A percentile compares a stretch with the other conserved stretches of the same genome.
Evolutionary conservation across 2,329 filamentous ascomycete species (phyloP).

Genomic region (Claviceps digitariae): DNA sequence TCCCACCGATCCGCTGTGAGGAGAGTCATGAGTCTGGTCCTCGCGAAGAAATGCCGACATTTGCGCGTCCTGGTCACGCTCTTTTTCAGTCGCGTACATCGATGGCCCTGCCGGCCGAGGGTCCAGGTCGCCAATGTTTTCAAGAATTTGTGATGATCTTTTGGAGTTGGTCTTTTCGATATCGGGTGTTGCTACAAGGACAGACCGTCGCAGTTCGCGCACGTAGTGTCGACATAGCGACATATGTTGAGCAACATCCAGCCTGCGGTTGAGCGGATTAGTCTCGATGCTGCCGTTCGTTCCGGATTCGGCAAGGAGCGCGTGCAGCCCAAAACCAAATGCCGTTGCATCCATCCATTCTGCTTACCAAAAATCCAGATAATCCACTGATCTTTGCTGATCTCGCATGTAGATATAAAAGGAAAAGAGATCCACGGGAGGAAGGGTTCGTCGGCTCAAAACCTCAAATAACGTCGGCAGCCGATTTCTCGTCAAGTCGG

Average conservation of each 20-base stretch:
- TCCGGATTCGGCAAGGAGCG: background rate
- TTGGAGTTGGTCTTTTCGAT: constrained; percentile 70
- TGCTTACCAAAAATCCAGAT: constrained; percentile 89
- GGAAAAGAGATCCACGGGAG: constrained; percentile 91
- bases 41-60: constrained; percentile 81
- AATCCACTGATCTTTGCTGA: constrained; percentile 94
- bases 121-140: constrained; percentile 55
- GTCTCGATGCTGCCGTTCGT: background rate
- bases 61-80: constrained; percentile 71
- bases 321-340: background rate
- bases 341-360: background rate
- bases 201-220: constrained; percentile 81
- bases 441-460: constrained; percentile 80
- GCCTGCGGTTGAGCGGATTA: constrained; percentile 41
- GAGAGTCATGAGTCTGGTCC: constrained; percentile 43
- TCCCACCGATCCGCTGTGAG: constrained; percentile 34
- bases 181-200: constrained; percentile 86
- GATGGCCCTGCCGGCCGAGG: constrained; percentile 45
- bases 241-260: constrained; percentile 98
- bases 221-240: constrained; percentile 95
- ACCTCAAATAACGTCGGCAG: constrained; percentile 94
- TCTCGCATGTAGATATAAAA: constrained; percentile 99
- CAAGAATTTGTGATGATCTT: constrained; percentile 69
- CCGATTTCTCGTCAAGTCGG: constrained; percentile 59
- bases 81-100: constrained; percentile 53